Base-by-base conservation (phyloP, 225 moss, liverwort and hornwort genomes). In the Ulota crispa region DNA sequence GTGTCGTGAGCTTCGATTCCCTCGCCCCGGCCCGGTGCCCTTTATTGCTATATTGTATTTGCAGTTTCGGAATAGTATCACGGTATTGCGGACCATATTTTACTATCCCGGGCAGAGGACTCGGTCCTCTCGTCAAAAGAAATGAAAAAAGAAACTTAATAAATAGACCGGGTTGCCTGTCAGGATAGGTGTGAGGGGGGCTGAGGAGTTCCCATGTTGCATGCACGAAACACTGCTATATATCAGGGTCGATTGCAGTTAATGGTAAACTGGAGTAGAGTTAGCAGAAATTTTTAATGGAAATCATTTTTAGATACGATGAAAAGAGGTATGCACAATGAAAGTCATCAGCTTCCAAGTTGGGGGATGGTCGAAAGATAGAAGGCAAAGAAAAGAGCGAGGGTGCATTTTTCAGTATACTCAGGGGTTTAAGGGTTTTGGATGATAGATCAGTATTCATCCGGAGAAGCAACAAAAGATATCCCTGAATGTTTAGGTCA, bases 371-470 rank as follows among this genome's bases (percentile, higher is more conserved):
- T 21, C 8, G 68, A 56, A 68, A 56, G 41, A 78, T 8, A 7
- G 0, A 0, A 13, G 2, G 36, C 2, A 20, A 20, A 56, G 42
- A 8, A 42, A 30, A 39, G 3, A 7, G 39, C 39, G 8, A 9
- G 9, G 39, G 39, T 39, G 9, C 0, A 39, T 39, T 39, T 36
- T 39, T 9, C 16, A 1, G 37, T 4, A 0, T 20, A 41, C 28
- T 2, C 21, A 20, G 56, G 80, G 80, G 80, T 64, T 81, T 73
- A 72, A 73, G 73, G 61, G 50, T 32, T 80, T 71, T 24, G 70
- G 39, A 30, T 53, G 72, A 3, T 4, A 1, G 0, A 3, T 5
- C 7, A 4, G 6, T 9, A 64, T 24, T 4, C 65, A 65, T 77
- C 50, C 65, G 10, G 26, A 1, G 43, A 2, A 15, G 3, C 0